Base-by-base conservation (phyloP, 2,329 filamentous ascomycete species). In the Clarireedia sp. region DNA sequence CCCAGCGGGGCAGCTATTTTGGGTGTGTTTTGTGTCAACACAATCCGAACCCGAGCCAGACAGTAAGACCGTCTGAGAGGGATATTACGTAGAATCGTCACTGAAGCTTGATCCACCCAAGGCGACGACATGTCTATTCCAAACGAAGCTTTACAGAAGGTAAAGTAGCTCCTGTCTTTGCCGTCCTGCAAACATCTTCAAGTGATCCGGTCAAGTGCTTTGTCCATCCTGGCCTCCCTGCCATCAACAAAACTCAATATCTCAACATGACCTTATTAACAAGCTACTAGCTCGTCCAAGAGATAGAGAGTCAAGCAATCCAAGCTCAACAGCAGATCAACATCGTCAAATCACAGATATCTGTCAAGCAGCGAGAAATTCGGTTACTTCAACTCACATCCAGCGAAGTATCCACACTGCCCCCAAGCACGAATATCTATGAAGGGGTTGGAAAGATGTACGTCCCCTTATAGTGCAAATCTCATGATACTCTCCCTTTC, bases 361-460 rank as follows among this genome's bases (percentile, higher is more conserved):
- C 84, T 7, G 78, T 83, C 58, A 96, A 95, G 74, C 89, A 92
- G 71, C 84, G 91, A 57, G 92, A 97, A 69, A 85, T 87, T 68
- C 89, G 94, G 45, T 83, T 96, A 73, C 79, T 95, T 43, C 88
- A 95, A 71, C 76, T 99, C 62, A 97, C 92, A 2, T 80, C 86
- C 37, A 89, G 80, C 61, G 94, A 99, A 72, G 78, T 97, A 49
- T 80, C 82, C n/a, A 79, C 82, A 6, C 73, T 99, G 58, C 86
- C 90, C 3, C 70, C 80, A 17, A 81, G 86, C 48, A 94, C 90
- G 0, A 85, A 85, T 33, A 82, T 96, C 26, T 99, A 97, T 67
- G 92, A 97, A 73, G 92, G 92, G 5, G 87, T 97, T 10, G 94
- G 94, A 51, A 99, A 97, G 75, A 97, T 99, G 94, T 96, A 72